phyloP scores from a whole-genome alignment of 164 flowering plant species.

The Buxus sempervirens region DNA sequence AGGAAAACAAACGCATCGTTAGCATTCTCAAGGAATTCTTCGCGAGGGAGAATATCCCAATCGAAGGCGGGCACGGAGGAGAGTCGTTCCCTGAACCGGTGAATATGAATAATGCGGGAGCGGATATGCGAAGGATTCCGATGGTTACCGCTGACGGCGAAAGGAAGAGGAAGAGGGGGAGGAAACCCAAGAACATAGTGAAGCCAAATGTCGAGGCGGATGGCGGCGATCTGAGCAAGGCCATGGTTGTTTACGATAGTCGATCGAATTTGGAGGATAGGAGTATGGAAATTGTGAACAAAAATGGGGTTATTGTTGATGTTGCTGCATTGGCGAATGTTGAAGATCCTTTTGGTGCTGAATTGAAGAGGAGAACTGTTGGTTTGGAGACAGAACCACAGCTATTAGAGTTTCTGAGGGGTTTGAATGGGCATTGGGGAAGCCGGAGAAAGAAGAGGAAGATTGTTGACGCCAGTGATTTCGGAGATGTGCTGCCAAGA shows the following conservation, averaged over 20 bases:
- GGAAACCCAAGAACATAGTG: constrained; percentile 7
- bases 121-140: not conserved
- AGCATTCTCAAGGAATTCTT: constrained; percentile 44
- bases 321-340: constrained; percentile 37
- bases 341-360: constrained; percentile 48
- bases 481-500: constrained; percentile 54
- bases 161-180: constrained; percentile 11
- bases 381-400: constrained; percentile 49
- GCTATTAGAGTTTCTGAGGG: constrained; percentile 49
- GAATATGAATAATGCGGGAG: not conserved
- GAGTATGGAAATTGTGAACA: constrained; percentile 36
- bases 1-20: constrained; percentile 48
- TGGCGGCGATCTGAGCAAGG: not conserved
- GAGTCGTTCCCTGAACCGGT: constrained; percentile 10
- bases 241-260: constrained; percentile 7
- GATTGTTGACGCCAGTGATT: constrained; percentile 62
- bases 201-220: not conserved
- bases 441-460: constrained; percentile 72
- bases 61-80: constrained; percentile 19
- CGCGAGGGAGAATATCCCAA: constrained; percentile 21
- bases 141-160: not conserved
- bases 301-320: constrained; percentile 45
- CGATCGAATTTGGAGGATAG: constrained; percentile 9
- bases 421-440: constrained; percentile 65
- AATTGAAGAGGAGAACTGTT: constrained; percentile 50